A percentile compares a stretch with the other conserved stretches of the same genome.
Conservation (phyloP, 2,329 filamentous ascomycete species). For the Trichoderma cornu-damae region DNA sequence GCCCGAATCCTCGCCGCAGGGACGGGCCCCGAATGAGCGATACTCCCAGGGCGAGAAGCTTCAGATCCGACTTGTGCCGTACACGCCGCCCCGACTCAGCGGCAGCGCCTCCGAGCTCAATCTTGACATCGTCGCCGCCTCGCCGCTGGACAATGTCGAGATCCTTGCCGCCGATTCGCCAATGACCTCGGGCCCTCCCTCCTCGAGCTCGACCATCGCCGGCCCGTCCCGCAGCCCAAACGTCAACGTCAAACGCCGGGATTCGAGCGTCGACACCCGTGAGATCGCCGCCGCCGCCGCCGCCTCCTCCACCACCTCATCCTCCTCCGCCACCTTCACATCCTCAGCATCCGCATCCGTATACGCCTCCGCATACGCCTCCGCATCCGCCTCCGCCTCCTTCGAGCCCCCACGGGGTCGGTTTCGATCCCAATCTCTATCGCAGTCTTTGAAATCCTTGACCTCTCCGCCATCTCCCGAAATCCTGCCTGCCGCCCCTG, state of each 20-base stretch:
- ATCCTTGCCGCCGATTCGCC: constrained; percentile 6
- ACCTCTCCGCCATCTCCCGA: constrained; percentile 20
- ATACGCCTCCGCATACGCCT: no score
- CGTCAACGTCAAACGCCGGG: not conserved
- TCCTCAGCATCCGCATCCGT: no score
- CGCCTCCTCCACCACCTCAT: no score
- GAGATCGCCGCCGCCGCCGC: not conserved
- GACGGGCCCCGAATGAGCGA: constrained; percentile 29
- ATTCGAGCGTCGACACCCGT: not conserved
- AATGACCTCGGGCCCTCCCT: not conserved
- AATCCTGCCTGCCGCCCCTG: constrained; percentile 24
- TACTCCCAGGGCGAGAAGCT: constrained; percentile 29
- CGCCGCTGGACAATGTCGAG: constrained; percentile 6
- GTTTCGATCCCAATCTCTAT: constrained; percentile 5
- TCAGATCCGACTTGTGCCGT: constrained; percentile 37
- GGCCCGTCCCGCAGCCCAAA: not conserved
- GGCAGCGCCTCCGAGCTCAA: constrained; percentile 27
- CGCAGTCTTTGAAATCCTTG: constrained; percentile 15
- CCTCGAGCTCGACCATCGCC: not conserved
- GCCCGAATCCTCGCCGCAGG: constrained; percentile 29
- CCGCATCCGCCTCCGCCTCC: not conserved
- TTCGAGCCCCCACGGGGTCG: not conserved
- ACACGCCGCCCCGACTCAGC: constrained; percentile 35
- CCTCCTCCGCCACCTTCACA: not conserved
- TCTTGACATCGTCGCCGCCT: not conserved